Conservation (phyloP, 2,329 filamentous ascomycete species). For the Alternaria viburni region DNA sequence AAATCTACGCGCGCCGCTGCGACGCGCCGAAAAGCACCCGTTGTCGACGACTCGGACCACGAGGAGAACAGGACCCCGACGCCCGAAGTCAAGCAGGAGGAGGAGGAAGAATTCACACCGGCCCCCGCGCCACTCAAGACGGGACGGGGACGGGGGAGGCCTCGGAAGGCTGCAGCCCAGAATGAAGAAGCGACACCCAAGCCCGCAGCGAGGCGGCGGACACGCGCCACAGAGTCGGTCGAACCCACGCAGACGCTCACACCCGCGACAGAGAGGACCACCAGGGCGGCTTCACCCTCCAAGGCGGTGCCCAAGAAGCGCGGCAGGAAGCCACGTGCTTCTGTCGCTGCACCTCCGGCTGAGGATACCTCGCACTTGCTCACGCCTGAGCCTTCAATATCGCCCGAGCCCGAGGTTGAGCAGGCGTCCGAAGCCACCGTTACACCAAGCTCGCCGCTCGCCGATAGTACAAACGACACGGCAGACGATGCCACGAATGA, state of each 20-base stretch:
- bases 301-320: slow-evolving; percentile 65
- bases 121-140: slow-evolving; percentile 70
- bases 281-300: slow-evolving; percentile 41
- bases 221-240: slow-evolving; percentile 53
- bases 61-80: slow-evolving; percentile 71
- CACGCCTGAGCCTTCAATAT: slow-evolving; percentile 60
- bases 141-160: slow-evolving; percentile 63
- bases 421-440: slow-evolving; percentile 46
- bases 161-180: slow-evolving; percentile 50
- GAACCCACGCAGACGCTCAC: slow-evolving; percentile 69
- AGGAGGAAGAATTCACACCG: slow-evolving; percentile 83
- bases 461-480: slow-evolving; percentile 71
- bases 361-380: slow-evolving; percentile 49
- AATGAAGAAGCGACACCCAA: slow-evolving; percentile 53
- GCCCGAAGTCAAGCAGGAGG: slow-evolving; percentile 61
- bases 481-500: slow-evolving; percentile 52
- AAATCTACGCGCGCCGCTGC: slow-evolving; percentile 66
- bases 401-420: slow-evolving; percentile 60
- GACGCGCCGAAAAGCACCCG: slow-evolving; percentile 69
- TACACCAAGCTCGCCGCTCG: slow-evolving; percentile 62
- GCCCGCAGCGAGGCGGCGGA: slow-evolving; percentile 54
- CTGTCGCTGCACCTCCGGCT: slow-evolving; percentile 49
- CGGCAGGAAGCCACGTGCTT: slow-evolving; percentile 51
- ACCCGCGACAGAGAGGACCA: slow-evolving; percentile 59
- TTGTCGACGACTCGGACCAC: slow-evolving; percentile 77